These are phyloP conservation scores for Globisporangium cystogenes DNA, from an alignment of 352 stramenopile species.

Conservation along the genomic window DNA sequence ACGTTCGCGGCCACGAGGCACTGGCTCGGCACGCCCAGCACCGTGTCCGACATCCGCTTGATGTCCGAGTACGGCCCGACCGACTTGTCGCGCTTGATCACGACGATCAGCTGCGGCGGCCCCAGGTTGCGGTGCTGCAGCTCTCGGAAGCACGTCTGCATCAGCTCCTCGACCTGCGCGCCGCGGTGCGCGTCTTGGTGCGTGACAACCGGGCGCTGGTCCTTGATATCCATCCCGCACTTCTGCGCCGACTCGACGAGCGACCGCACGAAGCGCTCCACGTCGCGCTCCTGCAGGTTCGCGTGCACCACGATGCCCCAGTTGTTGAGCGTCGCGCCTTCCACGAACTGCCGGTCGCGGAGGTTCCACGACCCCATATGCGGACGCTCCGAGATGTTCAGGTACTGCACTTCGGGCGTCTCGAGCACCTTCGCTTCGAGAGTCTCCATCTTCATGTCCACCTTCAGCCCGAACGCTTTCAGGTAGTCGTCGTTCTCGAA, in stretches of 20 bases:
- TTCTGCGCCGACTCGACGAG: constrained; percentile 30
- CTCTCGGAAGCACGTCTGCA: constrained; percentile 48
- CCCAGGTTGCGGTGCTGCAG: constrained; percentile 26
- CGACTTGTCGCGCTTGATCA: constrained; percentile 45
- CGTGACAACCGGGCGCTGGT: constrained; percentile 33
- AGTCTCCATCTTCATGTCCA: constrained; percentile 44
- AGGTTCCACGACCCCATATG: constrained; percentile 71
- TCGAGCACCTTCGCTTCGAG: constrained; percentile 45
- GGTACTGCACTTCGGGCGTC: constrained; percentile 59
- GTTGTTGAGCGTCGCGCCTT: constrained; percentile 35
- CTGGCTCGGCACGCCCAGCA: constrained; percentile 64
- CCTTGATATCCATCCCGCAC: constrained; percentile 32
- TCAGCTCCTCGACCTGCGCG: constrained; percentile 47
- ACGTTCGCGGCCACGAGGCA: constrained; percentile 58
- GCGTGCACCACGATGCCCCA: constrained; percentile 55
- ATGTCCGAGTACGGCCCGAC: constrained; percentile 54
- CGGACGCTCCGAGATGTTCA: constrained; percentile 53
- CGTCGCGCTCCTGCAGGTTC: constrained; percentile 24
- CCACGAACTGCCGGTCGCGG: constrained; percentile 61
- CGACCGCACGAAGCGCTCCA: constrained; percentile 37
- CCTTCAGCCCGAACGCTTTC: constrained; percentile 50
- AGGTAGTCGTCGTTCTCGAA: constrained; percentile 73
- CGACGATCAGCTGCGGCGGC: constrained; percentile 49
- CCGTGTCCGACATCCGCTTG: constrained; percentile 65
- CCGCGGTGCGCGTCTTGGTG: constrained; percentile 30